Conservation (phyloP, 305 asterid species). For the Solanum hybrid region DNA sequence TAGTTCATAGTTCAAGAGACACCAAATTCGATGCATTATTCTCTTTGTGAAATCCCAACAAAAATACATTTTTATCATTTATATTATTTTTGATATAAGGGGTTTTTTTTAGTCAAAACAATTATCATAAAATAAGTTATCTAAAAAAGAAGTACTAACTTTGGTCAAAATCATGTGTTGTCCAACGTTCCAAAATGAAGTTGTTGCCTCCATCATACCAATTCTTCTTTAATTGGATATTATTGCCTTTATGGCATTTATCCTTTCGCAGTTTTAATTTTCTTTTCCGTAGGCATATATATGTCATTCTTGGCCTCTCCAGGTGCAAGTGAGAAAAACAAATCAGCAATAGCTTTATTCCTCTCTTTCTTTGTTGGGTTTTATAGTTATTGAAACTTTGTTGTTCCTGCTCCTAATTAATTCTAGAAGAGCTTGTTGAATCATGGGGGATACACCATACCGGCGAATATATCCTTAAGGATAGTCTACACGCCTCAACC, state of each 20-base stretch:
- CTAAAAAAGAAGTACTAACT: not conserved
- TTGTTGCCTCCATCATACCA: not conserved
- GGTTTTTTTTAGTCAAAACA: not conserved
- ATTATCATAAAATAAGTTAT: too few species aligned
- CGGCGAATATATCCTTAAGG: too few species aligned
- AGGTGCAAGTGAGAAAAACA: not conserved
- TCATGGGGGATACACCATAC: too few species aligned
- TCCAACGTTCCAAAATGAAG: not conserved
- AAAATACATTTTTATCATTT: not conserved
- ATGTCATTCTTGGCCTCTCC: too few species aligned
- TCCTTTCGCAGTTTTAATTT: too few species aligned
- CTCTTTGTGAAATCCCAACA: not conserved
- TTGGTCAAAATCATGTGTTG: not conserved
- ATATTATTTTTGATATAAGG: too few species aligned
- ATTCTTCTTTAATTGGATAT: not conserved
- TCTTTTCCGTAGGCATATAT: too few species aligned
- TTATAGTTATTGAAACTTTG: not conserved
- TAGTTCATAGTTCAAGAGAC: not conserved
- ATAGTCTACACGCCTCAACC: too few species aligned
- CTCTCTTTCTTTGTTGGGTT: not conserved
- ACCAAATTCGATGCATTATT: too few species aligned
- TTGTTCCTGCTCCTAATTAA: not conserved
- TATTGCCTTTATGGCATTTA: not conserved
- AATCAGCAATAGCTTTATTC: not conserved
- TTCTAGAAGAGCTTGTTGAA: not conserved